A percentile compares a stretch with the other conserved stretches of the same genome.
phyloP scores from a whole-genome alignment of 2,329 filamentous ascomycete species.

The Microsporum audouinii region DNA sequence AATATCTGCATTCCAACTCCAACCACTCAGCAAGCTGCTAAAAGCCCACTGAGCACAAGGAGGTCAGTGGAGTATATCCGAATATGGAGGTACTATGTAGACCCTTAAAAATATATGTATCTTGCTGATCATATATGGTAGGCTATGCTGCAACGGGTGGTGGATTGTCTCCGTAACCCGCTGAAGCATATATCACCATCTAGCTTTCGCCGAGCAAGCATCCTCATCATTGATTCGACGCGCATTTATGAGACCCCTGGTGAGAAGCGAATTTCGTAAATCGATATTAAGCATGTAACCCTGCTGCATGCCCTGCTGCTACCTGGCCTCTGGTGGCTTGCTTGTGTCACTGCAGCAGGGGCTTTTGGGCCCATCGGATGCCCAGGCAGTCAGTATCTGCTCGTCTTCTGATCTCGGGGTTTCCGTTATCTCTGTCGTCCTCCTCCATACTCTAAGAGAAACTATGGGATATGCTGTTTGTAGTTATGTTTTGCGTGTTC shows the following conservation, averaged over 20 bases:
- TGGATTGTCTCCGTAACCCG: too few relatives aligned
- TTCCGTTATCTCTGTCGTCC: background rate
- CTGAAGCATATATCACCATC: background rate
- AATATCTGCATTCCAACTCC: background rate
- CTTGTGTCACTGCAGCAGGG: background rate
- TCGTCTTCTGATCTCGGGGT: background rate
- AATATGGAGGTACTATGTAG: too few relatives aligned
- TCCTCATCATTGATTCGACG: background rate
- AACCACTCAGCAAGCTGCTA: background rate
- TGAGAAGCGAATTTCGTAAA: background rate
- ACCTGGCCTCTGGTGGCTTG: background rate
- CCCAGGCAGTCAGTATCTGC: background rate
- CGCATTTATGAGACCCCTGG: background rate
- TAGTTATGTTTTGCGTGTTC: background rate
- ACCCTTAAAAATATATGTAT: background rate
- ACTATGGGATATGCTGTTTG: background rate
- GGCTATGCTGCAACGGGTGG: background rate
- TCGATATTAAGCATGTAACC: background rate
- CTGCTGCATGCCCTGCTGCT: background rate
- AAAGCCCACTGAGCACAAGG: background rate
- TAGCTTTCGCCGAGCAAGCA: background rate
- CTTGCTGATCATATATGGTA: background rate
- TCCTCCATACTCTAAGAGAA: background rate
- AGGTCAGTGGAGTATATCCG: background rate
- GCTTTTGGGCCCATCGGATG: background rate